A percentile compares a stretch with the other conserved stretches of the same genome.
These are phyloP conservation scores for Teunomyces panamensis DNA, from an alignment of 805 yeast species.

Conservation along the genomic window DNA sequence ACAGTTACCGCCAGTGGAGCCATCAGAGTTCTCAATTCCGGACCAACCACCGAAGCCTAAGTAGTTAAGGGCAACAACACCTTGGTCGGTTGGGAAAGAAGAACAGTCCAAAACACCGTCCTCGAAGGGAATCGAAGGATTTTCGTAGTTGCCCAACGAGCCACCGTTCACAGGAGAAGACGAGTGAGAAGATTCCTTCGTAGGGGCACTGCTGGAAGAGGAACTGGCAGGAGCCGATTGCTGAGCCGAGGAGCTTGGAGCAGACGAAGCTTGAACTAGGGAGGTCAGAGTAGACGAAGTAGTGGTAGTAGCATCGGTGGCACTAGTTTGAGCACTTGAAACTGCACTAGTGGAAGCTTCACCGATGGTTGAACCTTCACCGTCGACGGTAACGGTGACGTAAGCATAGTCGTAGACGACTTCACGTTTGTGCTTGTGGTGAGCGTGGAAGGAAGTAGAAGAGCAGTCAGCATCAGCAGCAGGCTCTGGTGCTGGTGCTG, in stretches of 20 bases:
- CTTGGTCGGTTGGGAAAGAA: constrained; percentile 75
- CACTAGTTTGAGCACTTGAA: constrained; percentile 15
- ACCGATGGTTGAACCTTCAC: constrained; percentile 34
- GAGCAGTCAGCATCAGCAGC: constrained; percentile 34
- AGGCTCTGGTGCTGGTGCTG: constrained; percentile 24
- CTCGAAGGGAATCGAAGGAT: constrained; percentile 59
- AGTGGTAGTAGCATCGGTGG: constrained; percentile 6
- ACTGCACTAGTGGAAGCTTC: constrained; percentile 5
- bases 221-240: constrained; percentile 10
- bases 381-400: constrained; percentile 44
- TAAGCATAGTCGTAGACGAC: constrained; percentile 50
- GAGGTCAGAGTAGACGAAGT: constrained; percentile 17
- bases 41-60: constrained; percentile 82
- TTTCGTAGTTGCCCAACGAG: constrained; percentile 53
- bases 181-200: constrained; percentile 6
- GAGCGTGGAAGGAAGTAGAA: constrained; percentile 50
- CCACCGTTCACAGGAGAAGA: constrained; percentile 24
- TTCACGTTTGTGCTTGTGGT: constrained; percentile 61
- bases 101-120: constrained; percentile 73
- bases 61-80: constrained; percentile 73
- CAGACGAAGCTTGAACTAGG: constrained; percentile 9
- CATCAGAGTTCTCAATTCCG: constrained; percentile 61
- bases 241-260: constrained; percentile 14
- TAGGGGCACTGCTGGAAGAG: constrained; percentile 17
- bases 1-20: constrained; percentile 68